These are phyloP conservation scores for Annulohypoxylon stygium DNA, from an alignment of 495 filamentous ascomycete genomes.

Conservation along the genomic window DNA sequence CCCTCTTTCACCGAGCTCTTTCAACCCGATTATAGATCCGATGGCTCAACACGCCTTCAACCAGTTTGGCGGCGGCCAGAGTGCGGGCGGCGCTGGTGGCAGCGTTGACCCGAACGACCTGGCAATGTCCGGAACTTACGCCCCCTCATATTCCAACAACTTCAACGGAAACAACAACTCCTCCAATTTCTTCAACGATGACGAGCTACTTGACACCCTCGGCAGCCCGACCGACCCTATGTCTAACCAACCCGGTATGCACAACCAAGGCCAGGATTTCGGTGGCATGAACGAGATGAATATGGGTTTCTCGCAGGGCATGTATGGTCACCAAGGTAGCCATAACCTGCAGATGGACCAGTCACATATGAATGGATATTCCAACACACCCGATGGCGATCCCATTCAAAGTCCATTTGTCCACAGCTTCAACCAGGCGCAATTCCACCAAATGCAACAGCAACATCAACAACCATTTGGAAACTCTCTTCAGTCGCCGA, in stretches of 20 bases:
- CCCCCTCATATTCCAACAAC: slow-evolving; percentile 57
- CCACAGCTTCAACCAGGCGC: slow-evolving; percentile 78
- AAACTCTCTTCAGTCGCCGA: slow-evolving; percentile 64
- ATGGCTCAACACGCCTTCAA: slow-evolving; percentile 73
- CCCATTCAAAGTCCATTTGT: slow-evolving; percentile 90
- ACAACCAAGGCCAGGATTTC: slow-evolving; percentile 64
- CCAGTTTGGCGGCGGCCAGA: slow-evolving; percentile 73
- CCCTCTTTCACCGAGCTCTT: slow-evolving; percentile 8
- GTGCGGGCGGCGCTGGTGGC: slow-evolving; percentile 64
- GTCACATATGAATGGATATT: slow-evolving; percentile 77
- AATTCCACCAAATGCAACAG: slow-evolving; percentile 73
- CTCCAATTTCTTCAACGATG: slow-evolving; percentile 67
- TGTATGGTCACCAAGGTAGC: slow-evolving; percentile 62
- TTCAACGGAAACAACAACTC: slow-evolving; percentile 56
- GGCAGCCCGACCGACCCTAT: slow-evolving; percentile 60
- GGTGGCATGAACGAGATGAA: slow-evolving; percentile 61
- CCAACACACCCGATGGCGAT: slow-evolving; percentile 86
- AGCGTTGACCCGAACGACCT: slow-evolving; percentile 90
- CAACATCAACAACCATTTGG: slow-evolving; percentile 68
- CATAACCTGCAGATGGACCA: slow-evolving; percentile 60
- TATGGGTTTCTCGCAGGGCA: slow-evolving; percentile 59
- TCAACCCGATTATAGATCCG: slow-evolving; percentile 36
- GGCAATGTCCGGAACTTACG: slow-evolving; percentile 69
- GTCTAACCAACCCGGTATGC: slow-evolving; percentile 58
- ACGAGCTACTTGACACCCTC: slow-evolving; percentile 73